These are phyloP conservation scores for Naganishia liquefaciens DNA, from an alignment of 1,284 basidiomycete genomes.

Conservation along the genomic window DNA sequence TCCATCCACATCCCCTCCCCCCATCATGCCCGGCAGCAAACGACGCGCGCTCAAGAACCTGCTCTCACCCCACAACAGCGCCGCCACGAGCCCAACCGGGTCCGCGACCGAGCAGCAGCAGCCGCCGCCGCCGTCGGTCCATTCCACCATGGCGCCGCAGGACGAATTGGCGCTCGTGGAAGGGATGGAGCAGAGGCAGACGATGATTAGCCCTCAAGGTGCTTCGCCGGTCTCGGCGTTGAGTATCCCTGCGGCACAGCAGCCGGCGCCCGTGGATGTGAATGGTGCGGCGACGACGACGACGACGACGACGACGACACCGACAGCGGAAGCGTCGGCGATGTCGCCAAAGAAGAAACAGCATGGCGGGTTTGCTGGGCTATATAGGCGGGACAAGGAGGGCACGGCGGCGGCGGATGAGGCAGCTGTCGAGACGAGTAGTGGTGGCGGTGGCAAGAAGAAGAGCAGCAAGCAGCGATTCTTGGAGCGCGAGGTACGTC, in stretches of 20 bases:
- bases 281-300: background rate
- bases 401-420: slow-evolving; percentile 22
- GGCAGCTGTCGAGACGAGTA: slow-evolving; percentile 12
- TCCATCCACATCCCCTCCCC: background rate
- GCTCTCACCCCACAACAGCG: slow-evolving; percentile 34
- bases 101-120: background rate
- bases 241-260: background rate
- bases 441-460: slow-evolving; percentile 57
- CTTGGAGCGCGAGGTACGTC: slow-evolving; percentile 71
- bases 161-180: slow-evolving; percentile 11
- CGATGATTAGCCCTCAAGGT: background rate
- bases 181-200: slow-evolving; percentile 10
- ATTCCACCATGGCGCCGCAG: slow-evolving; percentile 6
- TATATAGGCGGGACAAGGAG: slow-evolving; percentile 17
- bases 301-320: background rate
- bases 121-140: background rate
- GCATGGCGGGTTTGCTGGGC: slow-evolving; percentile 9
- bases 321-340: background rate
- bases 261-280: background rate
- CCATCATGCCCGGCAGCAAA: slow-evolving; percentile 50
- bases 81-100: slow-evolving; percentile 6
- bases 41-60: slow-evolving; percentile 52
- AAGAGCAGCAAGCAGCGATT: slow-evolving; percentile 69
- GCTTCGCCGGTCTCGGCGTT: background rate
- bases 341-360: background rate